Conservation (phyloP, 2,329 filamentous ascomycete genomes). For the Beauveria pseudobassiana region DNA sequence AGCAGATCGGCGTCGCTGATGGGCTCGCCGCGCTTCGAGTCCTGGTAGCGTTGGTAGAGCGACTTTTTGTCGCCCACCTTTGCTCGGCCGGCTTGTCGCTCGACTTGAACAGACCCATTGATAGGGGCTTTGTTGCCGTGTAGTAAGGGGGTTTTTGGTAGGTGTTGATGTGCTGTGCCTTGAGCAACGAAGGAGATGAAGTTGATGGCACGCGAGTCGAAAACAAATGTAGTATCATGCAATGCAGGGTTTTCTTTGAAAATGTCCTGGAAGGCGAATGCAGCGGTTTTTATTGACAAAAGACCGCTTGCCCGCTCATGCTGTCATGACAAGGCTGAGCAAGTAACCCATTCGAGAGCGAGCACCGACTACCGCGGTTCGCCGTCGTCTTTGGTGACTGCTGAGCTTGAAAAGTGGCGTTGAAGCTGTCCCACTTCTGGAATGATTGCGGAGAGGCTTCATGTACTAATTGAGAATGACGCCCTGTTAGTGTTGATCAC, state of each 20-base stretch:
- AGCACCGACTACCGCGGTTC: too few species aligned
- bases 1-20: constrained; percentile 32
- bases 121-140: background rate
- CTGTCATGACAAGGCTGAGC: too few species aligned
- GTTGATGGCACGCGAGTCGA: too few species aligned
- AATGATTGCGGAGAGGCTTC: background rate
- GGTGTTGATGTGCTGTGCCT: too few species aligned
- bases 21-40: constrained; percentile 22
- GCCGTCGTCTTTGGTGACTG: too few species aligned
- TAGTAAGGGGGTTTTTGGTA: background rate
- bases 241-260: background rate
- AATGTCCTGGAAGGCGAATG: background rate
- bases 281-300: background rate
- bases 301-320: too few species aligned
- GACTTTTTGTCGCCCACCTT: constrained; percentile 18
- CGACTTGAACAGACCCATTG: constrained; percentile 9
- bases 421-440: background rate
- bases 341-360: too few species aligned
- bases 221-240: background rate
- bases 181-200: too few species aligned
- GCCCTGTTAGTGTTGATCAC: constrained; percentile 4
- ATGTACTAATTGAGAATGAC: background rate
- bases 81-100: constrained; percentile 6
- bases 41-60: constrained; percentile 25
- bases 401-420: background rate